Evolutionary conservation across 1,284 basidiomycete genomes (phyloP).

Genomic region (Cryptococcus sp.): DNA sequence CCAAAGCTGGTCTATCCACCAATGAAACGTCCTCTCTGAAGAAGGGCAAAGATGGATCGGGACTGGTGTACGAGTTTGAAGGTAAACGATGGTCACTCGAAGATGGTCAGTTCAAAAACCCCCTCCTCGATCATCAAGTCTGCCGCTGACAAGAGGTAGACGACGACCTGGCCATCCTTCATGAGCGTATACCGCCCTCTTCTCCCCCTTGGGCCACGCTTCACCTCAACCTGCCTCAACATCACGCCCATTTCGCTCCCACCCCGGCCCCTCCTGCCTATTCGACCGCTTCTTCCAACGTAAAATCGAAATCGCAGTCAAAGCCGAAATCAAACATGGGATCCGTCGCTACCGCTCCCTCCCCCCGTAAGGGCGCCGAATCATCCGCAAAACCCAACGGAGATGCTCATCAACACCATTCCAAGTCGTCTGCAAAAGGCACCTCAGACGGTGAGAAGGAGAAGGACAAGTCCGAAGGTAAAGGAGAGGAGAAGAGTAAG

Average conservation of each 20-base stretch:
- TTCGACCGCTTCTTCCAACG: constrained; percentile 17
- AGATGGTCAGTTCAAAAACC: constrained; percentile 38
- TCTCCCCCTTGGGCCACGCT: constrained; percentile 35
- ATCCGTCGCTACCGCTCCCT: no score
- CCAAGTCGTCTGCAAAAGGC: neutral
- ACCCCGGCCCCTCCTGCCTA: constrained; percentile 15
- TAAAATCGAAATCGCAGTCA: constrained; percentile 12
- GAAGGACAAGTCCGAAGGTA: neutral
- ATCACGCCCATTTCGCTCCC: constrained; percentile 20
- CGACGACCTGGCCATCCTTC: constrained; percentile 45
- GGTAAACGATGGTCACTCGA: constrained; percentile 42
- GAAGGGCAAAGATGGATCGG: constrained; percentile 25
- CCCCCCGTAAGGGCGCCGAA: neutral
- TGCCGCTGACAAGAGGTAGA: constrained; percentile 35
- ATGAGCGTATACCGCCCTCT: constrained; percentile 30
- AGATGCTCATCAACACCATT: neutral
- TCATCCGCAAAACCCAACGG: neutral
- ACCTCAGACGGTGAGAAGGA: neutral
- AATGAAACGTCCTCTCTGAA: constrained; percentile 18
- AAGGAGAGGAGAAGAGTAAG: no score
- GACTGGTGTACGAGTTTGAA: constrained; percentile 44
- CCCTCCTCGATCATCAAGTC: neutral
- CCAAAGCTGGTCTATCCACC: constrained; percentile 24
- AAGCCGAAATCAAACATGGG: constrained; percentile 8
- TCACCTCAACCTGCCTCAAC: constrained; percentile 32